A percentile compares a stretch with the other conserved stretches of the same genome.
These are phyloP conservation scores for Fomitopsis schrenkii DNA, from an alignment of 1,284 basidiomycete species.

Conservation along the genomic window DNA sequence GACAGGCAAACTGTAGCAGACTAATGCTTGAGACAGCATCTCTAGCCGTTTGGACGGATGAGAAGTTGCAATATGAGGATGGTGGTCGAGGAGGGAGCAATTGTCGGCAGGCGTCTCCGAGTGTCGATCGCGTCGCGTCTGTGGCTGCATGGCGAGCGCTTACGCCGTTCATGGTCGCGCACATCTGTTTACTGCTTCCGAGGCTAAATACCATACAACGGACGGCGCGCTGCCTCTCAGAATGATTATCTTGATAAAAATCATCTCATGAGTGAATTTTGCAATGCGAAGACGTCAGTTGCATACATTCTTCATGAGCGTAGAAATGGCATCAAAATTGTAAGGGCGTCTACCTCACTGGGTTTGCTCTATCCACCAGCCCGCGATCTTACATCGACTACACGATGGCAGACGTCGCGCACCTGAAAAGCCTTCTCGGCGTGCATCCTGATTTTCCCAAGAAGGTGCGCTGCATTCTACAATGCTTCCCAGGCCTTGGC, in stretches of 20 bases:
- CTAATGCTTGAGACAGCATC: no score
- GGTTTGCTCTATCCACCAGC: not conserved
- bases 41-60: no score
- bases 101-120: not conserved
- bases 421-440: slow-evolving; percentile 64
- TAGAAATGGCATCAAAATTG: not conserved
- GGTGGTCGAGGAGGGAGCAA: not conserved
- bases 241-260: no score
- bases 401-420: slow-evolving; percentile 76
- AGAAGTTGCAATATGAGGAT: not conserved
- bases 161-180: not conserved
- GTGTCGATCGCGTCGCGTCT: not conserved
- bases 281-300: no score
- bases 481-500: not conserved
- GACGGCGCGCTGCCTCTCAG: no score
- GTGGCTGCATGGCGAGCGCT: not conserved
- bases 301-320: no score
- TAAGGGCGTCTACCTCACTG: no score
- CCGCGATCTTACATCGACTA: not conserved
- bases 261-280: no score
- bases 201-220: no score
- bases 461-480: slow-evolving; percentile 50
- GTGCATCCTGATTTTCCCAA: slow-evolving; percentile 83
- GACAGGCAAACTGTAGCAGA: no score
- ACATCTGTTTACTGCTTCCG: no score